Base-by-base conservation (phyloP, 2,329 filamentous ascomycete genomes). In the Pseudogymnoascus pannorum region DNA sequence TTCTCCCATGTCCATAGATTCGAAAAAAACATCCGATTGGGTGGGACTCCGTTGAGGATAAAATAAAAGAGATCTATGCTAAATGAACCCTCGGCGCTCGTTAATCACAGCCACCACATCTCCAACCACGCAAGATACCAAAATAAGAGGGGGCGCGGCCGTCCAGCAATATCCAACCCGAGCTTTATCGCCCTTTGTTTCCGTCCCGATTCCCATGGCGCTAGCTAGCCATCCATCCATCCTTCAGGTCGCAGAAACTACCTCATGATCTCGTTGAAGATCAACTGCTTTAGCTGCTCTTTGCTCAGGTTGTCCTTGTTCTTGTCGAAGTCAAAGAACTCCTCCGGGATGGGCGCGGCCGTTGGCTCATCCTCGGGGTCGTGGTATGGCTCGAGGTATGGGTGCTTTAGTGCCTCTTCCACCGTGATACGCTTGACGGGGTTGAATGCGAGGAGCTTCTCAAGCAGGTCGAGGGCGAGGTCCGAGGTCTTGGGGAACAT, bases 401-500 rank as follows among this genome's bases (percentile, higher is more conserved):
- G 93, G 77, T 99, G 94, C 78, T 94, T 95, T 66, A 99, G 83
- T 18, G 94, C 94, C 66, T 99, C 94, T 73, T 97, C 94, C 22
- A 99, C 94, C 1, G 91, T 96, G 75, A 99, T 99, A 68, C 94
- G 90, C 86, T 99, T 99, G 65, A 94, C 91, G 0, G 94, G 94
- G 78, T 99, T 99, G 81, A 99, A 99, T 11, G 94, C 93, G 29
- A 99, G 83, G 14, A 99, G 84, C 76, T 94, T 95, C 82, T 99
- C 94, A 22, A 99, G 82, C 38, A 99, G 81, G 72, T 99, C 94
- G 36, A 99, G 82, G 0, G 94, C 94, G 35, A 96, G 79, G 65
- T 97, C 93, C n/a, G 92, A 96, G n/a, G 92, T 97, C 83, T 97
- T 97, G 68, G 94, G 93, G 82, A 99, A 99, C 75, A 99, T 86